phyloP scores from a whole-genome alignment of 2,329 filamentous ascomycete species.

The Pseudonectria buxi region DNA sequence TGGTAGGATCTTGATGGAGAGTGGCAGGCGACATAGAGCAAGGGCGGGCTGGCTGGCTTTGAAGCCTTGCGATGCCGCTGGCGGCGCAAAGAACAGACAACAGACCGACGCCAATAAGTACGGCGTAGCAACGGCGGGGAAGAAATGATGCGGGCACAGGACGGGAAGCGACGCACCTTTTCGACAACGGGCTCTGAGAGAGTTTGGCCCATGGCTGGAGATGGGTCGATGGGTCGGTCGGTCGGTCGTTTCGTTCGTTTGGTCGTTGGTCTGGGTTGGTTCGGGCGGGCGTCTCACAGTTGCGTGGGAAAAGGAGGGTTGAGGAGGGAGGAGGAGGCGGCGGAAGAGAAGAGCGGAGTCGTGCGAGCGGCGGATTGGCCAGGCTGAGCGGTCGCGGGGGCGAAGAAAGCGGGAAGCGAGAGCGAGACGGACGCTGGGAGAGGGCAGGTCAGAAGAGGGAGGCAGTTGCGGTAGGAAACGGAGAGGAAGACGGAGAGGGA shows the following conservation, averaged over 20 bases:
- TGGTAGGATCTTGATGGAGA: no score
- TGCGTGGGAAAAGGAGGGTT: conserved; percentile 8
- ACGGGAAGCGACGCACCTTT: conserved; percentile 59
- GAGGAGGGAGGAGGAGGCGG: conserved; percentile 4
- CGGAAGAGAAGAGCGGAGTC: conserved; percentile 1
- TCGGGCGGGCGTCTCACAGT: not conserved
- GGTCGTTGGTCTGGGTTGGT: no score
- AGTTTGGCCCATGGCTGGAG: conserved; percentile 82
- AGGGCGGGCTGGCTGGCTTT: no score
- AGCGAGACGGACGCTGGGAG: conserved; percentile 8
- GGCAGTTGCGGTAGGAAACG: conserved; percentile 1
- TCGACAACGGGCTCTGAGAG: conserved; percentile 98
- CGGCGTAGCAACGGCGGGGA: conserved; percentile 1
- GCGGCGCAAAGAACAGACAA: no score
- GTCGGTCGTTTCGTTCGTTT: conserved; percentile 21
- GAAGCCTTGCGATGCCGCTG: no score
- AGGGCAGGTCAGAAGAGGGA: conserved; percentile 13
- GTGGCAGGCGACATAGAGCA: no score
- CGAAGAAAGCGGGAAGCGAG: conserved; percentile 7
- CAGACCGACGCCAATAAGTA: no score
- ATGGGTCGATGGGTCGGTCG: conserved; percentile 13
- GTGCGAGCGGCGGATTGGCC: not conserved
- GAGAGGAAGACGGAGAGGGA: no score
- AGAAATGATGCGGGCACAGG: conserved; percentile 9
- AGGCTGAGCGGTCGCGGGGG: conserved; percentile 1